Base-by-base conservation (phyloP, 2,329 filamentous ascomycete species). In the Scedosporium boydii region DNA sequence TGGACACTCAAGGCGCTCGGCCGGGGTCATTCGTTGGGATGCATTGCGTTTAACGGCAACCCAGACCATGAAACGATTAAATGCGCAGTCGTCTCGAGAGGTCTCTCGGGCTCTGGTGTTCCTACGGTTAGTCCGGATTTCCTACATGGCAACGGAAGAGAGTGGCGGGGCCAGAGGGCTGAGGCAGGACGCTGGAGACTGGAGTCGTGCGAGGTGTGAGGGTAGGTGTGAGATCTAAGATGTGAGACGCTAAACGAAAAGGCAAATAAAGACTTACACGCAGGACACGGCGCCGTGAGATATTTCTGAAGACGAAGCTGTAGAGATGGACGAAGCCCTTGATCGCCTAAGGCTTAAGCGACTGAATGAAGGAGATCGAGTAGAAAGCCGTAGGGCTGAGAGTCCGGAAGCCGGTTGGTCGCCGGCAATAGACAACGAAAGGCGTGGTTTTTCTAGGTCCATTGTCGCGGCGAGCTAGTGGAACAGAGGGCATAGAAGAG, bases 31-130 rank as follows among this genome's bases (percentile, higher is more conserved):
- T 61, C 74, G 76, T 51, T 70, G 65, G 61, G 76, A 81, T 34
- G 73, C 75, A 70, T 83, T 84, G 67, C 81, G 80, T 69, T 81
- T 79, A 65, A 83, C 75, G 56, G 82, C 82, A 41, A 77, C 78
- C 82, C 82, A 84, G 60, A 81, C 79, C 66, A 84, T 78, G 70
- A 85, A 85, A 63, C 78, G 74, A 67, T 83, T 76, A 55, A 80
- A 74, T 21, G 78, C 78, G 68, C 82, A 83, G 67, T 82, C 79
- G 64, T 82, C 76, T 34, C 72, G 74, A 10, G 75, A 71, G 23
- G 76, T 77, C 65, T 61, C 46, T 12, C 59, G 64, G 67, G 64
- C 67, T 67, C 62, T 63, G 59, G 46, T 26, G 48, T 55, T n/a
- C 59, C 48, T 61, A 23, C 18, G 18, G 27, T 27, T 46, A 51